Percentiles rank a stretch among this genome's conserved stretches.
Conservation (phyloP, 805 yeast genomes). For the Zygosaccharomyces pseudorouxii region DNA sequence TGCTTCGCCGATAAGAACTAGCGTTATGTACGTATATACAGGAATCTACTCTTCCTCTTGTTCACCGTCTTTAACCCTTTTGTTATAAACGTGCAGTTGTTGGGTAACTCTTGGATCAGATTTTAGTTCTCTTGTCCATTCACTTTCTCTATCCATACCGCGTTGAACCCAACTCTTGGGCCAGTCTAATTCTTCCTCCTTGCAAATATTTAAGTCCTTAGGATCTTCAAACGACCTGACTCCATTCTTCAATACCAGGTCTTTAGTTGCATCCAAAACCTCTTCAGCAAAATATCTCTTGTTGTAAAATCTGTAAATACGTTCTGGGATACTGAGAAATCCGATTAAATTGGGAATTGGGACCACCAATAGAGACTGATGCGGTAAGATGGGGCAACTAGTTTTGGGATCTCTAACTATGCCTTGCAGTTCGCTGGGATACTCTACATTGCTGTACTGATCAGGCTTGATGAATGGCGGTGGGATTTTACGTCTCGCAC, state of each 20-base stretch:
- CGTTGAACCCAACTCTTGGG: slow-evolving; percentile 75
- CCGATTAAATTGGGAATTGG: slow-evolving; percentile 79
- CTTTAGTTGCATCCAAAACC: slow-evolving; percentile 53
- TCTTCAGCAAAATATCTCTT: slow-evolving; percentile 67
- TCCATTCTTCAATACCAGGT: slow-evolving; percentile 45
- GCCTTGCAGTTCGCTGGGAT: slow-evolving; percentile 58
- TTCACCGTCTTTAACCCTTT: slow-evolving; percentile 1
- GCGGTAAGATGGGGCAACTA: slow-evolving; percentile 53
- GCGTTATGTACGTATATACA: background rate
- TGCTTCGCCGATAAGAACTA: background rate
- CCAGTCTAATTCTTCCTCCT: slow-evolving; percentile 80
- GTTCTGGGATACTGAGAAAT: slow-evolving; percentile 65
- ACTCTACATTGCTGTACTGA: slow-evolving; percentile 48
- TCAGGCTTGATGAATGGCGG: slow-evolving; percentile 58
- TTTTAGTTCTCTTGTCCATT: slow-evolving; percentile 76
- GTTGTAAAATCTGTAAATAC: slow-evolving; percentile 75
- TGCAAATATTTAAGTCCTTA: slow-evolving; percentile 38
- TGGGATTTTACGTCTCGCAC: slow-evolving; percentile 36
- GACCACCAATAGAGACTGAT: slow-evolving; percentile 73
- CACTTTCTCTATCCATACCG: slow-evolving; percentile 71
- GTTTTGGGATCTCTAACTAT: slow-evolving; percentile 31
- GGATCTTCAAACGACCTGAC: slow-evolving; percentile 47
- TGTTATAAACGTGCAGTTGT: slow-evolving; percentile 11
- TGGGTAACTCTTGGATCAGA: slow-evolving; percentile 60
- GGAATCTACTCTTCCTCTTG: background rate